phyloP scores from a whole-genome alignment of 306 rosid genomes.

The Begonia masoniana region DNA sequence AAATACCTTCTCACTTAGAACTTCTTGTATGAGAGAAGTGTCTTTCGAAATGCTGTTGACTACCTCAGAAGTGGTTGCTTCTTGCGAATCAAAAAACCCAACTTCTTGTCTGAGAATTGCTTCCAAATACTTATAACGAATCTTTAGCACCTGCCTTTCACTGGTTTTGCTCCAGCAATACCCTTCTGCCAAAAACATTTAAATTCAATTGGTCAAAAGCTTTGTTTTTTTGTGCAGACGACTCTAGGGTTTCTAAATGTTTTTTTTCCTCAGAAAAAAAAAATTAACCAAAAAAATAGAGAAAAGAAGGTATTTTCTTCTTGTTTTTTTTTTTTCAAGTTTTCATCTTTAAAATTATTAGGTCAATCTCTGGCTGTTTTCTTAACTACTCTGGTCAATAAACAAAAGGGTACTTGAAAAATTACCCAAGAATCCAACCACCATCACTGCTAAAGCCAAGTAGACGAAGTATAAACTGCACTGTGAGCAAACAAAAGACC shows the following conservation, averaged over 20 bases:
- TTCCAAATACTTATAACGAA: constrained; percentile 80
- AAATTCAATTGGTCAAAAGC: too few relatives aligned
- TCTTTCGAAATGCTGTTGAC: constrained; percentile 77
- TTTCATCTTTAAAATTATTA: background rate
- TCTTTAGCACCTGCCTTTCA: constrained; percentile 72
- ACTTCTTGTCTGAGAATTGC: constrained; percentile 89
- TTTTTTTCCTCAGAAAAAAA: too few relatives aligned
- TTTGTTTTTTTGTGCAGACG: too few relatives aligned
- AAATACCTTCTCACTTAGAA: constrained; percentile 81
- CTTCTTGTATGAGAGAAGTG: constrained; percentile 78
- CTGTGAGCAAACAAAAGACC: constrained; percentile 26
- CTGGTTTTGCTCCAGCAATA: constrained; percentile 97
- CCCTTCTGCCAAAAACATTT: constrained; percentile 48
- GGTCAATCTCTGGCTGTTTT: too few relatives aligned
- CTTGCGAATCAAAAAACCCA: constrained; percentile 78
- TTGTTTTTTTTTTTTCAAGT: too few relatives aligned
- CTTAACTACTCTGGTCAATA: too few relatives aligned
- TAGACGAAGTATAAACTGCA: constrained; percentile 90
- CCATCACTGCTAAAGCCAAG: constrained; percentile 86
- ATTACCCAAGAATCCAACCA: constrained; percentile 84
- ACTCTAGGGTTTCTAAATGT: too few relatives aligned
- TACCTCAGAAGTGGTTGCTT: constrained; percentile 79
- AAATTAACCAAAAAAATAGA: too few relatives aligned
- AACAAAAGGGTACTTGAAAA: constrained; percentile 7
- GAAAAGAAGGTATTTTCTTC: too few relatives aligned